Base-by-base conservation (phyloP, 768 basidiomycete species). In the Leccinum pellstonianum region DNA sequence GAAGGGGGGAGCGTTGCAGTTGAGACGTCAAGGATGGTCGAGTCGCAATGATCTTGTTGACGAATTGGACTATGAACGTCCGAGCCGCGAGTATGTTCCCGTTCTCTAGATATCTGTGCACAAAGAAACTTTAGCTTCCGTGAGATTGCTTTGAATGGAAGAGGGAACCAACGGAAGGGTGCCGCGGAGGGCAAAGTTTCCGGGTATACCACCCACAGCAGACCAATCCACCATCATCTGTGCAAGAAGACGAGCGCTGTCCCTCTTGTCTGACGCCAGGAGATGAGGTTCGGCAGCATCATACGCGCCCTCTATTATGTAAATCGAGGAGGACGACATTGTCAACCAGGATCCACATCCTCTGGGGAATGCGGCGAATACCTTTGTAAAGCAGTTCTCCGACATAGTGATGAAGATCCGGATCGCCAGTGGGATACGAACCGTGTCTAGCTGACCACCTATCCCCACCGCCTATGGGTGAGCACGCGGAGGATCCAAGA, bases 71-170 rank as follows among this genome's bases (percentile, higher is more conserved):
- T 70, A 96, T 87, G 80, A 98, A 97, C n/a, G 89, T 85, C n/a
- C 86, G 85, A 4, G 96, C 92, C 4, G 91, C 91, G n/a, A 93
- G 84, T 68, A 99, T 88, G 63, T 94, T 94, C 15, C 93, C 92
- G 55, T 93, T 91, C 62, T 83, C 83, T 23, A 95, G 78, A 67
- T 91, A 91, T 58, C 90, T 92, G 66, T 15, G 37, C 27, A 43
- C 52, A 33, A 56, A 49, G 58, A 29, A 52, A 25, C 21, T 25
- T 70, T 14, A 62, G 48, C 41, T 15, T 62, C 15, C 29, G 55
- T 12, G 37, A 27, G 51, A 21, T 17, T 29, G 43, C 2, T 23
- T 27, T 52, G 19, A 37, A 35, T 21, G 21, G n/a, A n/a, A 49
- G 41, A 57, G 17, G 49, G 72, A 33, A 67, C 71, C 54, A 21